Evolutionary conservation across 2,329 filamentous ascomycete genomes (phyloP).

Genomic region (Epichloe sp.): DNA sequence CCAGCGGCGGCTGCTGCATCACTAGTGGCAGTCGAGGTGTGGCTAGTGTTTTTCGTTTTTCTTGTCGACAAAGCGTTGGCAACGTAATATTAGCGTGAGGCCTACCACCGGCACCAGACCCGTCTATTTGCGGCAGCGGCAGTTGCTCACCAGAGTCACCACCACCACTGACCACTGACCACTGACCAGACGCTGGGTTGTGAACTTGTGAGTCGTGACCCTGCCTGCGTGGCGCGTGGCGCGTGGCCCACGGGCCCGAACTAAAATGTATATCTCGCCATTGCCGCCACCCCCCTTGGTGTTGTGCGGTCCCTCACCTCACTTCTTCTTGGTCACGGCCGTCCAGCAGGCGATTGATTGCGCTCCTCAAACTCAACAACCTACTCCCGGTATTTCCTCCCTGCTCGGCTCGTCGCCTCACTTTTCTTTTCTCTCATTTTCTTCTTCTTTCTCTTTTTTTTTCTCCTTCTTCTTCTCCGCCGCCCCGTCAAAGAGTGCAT

Average conservation of each 20-base stretch:
- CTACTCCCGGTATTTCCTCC: slow-evolving; percentile 15
- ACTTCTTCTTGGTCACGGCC: slow-evolving; percentile 44
- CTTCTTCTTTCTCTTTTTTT: slow-evolving; percentile 24
- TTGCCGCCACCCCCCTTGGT: slow-evolving; percentile 25
- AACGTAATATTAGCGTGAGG: too few relatives aligned
- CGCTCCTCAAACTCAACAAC: slow-evolving; percentile 2
- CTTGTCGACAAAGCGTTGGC: too few relatives aligned
- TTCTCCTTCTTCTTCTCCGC: slow-evolving; percentile 25
- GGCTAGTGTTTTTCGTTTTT: too few relatives aligned
- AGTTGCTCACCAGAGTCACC: too few relatives aligned
- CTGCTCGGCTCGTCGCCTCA: slow-evolving; percentile 38
- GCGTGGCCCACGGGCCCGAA: not conserved
- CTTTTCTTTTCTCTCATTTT: slow-evolving; percentile 27
- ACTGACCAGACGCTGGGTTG: too few relatives aligned
- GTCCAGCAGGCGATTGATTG: slow-evolving; percentile 43
- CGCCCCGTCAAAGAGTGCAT: not conserved
- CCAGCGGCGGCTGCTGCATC: too few relatives aligned
- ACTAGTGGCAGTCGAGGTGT: too few relatives aligned
- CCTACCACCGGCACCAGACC: too few relatives aligned
- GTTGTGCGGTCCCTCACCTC: slow-evolving; percentile 27
- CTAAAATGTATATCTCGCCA: slow-evolving; percentile 1
- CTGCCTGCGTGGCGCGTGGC: not conserved
- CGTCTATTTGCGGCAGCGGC: too few relatives aligned
- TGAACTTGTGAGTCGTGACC: too few relatives aligned
- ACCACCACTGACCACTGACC: too few relatives aligned